phyloP scores from a whole-genome alignment of 305 asterid genomes.

The Fraxinus platypoda region DNA sequence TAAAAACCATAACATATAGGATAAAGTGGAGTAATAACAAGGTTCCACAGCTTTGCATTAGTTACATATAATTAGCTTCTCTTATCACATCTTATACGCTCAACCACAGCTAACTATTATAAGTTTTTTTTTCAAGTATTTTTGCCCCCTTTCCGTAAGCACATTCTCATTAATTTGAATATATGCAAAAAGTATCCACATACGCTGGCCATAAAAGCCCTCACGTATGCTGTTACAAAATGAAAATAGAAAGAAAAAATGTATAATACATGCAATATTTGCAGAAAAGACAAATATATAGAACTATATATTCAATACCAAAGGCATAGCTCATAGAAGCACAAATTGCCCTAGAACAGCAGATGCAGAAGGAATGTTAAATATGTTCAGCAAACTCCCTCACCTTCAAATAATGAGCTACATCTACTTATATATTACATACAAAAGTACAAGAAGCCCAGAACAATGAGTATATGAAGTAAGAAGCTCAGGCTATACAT shows the following conservation, averaged over 20 bases:
- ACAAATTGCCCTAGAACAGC: constrained; percentile 7
- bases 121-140: constrained; percentile 1
- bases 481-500: constrained; percentile 16
- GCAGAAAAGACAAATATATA: constrained; percentile 1
- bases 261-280: constrained; percentile 12
- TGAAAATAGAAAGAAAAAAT: constrained; percentile 3
- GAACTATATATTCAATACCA: background rate
- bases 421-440: background rate
- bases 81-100: background rate
- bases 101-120: constrained; percentile 3
- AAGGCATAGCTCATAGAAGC: constrained; percentile 13
- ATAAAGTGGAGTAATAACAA: constrained; percentile 8
- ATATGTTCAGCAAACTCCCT: background rate
- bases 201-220: constrained; percentile 12
- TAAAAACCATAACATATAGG: constrained; percentile 19
- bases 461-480: constrained; percentile 11
- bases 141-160: constrained; percentile 10
- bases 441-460: constrained; percentile 7
- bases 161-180: constrained; percentile 1
- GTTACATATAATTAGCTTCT: constrained; percentile 1
- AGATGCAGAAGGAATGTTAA: constrained; percentile 15
- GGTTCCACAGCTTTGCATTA: constrained; percentile 13
- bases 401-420: constrained; percentile 16
- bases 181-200: background rate
- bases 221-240: constrained; percentile 8